Conservation (phyloP, 345 rosid species). For the Populus simonii region DNA sequence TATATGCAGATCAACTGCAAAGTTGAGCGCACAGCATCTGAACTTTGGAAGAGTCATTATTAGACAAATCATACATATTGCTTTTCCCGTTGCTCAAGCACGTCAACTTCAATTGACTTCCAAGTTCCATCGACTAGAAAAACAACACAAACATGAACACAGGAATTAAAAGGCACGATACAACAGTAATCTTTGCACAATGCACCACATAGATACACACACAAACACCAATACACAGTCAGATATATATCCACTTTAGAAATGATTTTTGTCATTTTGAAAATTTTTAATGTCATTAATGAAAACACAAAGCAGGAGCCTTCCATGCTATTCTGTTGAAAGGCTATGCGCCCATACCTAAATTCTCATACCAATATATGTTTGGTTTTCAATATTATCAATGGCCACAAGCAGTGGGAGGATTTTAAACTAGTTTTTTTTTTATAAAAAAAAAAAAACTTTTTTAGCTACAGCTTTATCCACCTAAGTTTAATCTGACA, state of each 20-base stretch:
- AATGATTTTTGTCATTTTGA: too few relatives aligned
- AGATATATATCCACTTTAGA: too few relatives aligned
- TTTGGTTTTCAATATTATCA: too few relatives aligned
- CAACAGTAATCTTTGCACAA: not conserved
- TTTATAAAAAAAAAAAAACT: too few relatives aligned
- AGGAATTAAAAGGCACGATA: not conserved
- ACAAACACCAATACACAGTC: too few relatives aligned
- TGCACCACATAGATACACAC: not conserved
- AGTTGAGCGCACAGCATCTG: conserved; percentile 53
- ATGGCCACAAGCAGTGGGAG: too few relatives aligned
- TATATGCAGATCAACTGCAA: conserved; percentile 42
- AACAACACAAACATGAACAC: not conserved
- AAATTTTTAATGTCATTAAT: too few relatives aligned
- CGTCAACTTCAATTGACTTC: conserved; percentile 56
- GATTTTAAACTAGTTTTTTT: not conserved
- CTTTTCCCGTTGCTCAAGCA: conserved; percentile 55
- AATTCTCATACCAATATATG: not conserved
- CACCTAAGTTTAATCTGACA: not conserved
- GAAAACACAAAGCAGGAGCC: too few relatives aligned
- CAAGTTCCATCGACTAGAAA: conserved; percentile 53
- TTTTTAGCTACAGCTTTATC: not conserved
- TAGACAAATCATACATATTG: conserved; percentile 28
- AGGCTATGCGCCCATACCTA: too few relatives aligned
- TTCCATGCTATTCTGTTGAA: too few relatives aligned
- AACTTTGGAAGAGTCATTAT: conserved; percentile 21